These are phyloP conservation scores for Dryas drummondii DNA, from an alignment of 306 rosid species.

Conservation along the genomic window DNA sequence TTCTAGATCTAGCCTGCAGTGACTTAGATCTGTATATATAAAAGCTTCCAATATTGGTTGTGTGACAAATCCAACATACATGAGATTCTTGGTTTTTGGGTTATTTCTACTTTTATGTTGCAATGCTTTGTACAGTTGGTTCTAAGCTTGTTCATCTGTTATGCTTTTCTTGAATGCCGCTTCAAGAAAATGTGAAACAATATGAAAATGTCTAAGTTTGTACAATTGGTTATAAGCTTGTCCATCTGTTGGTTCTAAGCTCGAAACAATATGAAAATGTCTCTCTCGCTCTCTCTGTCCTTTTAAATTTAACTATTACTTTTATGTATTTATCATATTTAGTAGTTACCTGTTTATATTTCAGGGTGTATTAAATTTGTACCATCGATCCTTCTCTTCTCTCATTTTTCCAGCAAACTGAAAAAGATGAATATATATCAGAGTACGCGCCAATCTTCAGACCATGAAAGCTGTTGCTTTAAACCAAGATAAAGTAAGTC, in stretches of 20 bases:
- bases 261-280: conserved; percentile 34
- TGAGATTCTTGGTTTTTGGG: too few relatives aligned
- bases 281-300: conserved; percentile 10
- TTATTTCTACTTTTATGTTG: too few relatives aligned
- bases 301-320: conserved; percentile 6
- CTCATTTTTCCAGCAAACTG: conserved; percentile 37
- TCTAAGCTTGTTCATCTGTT: conserved; percentile 32
- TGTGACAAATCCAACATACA: too few relatives aligned
- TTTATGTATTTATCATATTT: conserved; percentile 5
- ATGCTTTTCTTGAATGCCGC: conserved; percentile 44
- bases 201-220: too few relatives aligned
- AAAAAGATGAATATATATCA: conserved; percentile 49
- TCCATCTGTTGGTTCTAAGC: not conserved
- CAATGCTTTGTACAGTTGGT: conserved; percentile 8
- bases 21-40: too few relatives aligned
- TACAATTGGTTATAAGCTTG: too few relatives aligned
- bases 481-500: conserved; percentile 51
- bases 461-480: conserved; percentile 51
- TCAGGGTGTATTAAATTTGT: conserved; percentile 33
- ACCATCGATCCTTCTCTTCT: conserved; percentile 20
- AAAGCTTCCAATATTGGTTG: too few relatives aligned
- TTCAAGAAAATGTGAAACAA: conserved; percentile 22
- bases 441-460: conserved; percentile 59
- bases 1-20: too few relatives aligned
- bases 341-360: conserved; percentile 22